Base-by-base conservation (phyloP, 108 stramenopile genomes). In the Chaetoceros tenuissimus region DNA sequence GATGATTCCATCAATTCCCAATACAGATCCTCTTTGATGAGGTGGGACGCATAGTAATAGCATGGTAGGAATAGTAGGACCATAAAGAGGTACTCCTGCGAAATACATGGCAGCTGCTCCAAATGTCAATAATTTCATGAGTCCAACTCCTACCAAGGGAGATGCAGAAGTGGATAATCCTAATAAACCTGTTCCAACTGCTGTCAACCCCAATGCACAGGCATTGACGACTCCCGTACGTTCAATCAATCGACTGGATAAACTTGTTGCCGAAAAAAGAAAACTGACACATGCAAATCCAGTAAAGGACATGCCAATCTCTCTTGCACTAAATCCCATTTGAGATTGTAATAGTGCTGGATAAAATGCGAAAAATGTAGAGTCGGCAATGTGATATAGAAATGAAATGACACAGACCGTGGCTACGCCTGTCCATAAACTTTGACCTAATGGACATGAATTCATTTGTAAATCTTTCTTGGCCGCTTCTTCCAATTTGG, bases 301-400 rank as follows among this genome's bases (percentile, higher is more conserved):
- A 34, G 82, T 88, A 46, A 77, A 84, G 23, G 78, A 55, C 50
- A 84, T 34, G 5, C 87, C 87, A 29, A 88, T 76, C 25, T 66
- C 58, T 54, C 60, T 61, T 5, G 87, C 70, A 31, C 66, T 68
- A 24, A 85, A 55, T 20, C 60, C 55, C 30, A 75, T 51, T 46
- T 44, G 49, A 30, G 81, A 53, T 28, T 78, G 78, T 1, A 84
- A 51, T 0, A 88, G 55, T 3, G 80, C 77, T 3, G 87, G 79
- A 49, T 79, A 84, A 63, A 88, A 88, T 50, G 87, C 87, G 58
- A 82, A 79, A 48, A 84, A 88, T 34, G 80, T 78, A 48, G 78
- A 73, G 51, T 84, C 83, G 2, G 81, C 87, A 46, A 75, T 79
- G 47, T 88, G 79, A 53, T 80, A 84, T 5, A 84, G 64, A 51